A percentile compares a stretch with the other conserved stretches of the same genome.
Evolutionary conservation across 768 basidiomycete genomes (phyloP).

Genomic region (Leccinum sublutescens): DNA sequence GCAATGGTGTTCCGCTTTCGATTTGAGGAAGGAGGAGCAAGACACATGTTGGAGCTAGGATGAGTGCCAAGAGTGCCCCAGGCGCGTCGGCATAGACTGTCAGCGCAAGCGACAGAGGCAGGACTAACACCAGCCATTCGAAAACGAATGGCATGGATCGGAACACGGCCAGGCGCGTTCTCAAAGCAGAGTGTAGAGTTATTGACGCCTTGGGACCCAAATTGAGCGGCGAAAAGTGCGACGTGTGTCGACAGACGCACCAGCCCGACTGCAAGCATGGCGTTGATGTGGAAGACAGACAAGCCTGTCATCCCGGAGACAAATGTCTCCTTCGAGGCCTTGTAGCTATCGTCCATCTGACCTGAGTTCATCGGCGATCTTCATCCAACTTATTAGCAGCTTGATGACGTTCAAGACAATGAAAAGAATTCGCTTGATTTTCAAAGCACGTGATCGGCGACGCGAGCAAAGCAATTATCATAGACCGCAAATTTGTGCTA

Average conservation of each 20-base stretch:
- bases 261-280: conserved; percentile 60
- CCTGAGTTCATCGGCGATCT: not conserved
- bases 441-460: conserved; percentile 7
- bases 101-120: conserved; percentile 81
- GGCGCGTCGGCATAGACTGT: conserved; percentile 70
- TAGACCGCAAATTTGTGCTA: not conserved
- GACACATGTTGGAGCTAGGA: conserved; percentile 46
- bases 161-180: conserved; percentile 45
- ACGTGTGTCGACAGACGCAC: conserved; percentile 40
- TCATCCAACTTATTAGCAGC: not conserved
- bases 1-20: conserved; percentile 49
- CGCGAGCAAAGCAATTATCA: no score
- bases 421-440: not conserved
- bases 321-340: conserved; percentile 77
- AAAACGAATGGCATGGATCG: conserved; percentile 38
- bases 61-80: conserved; percentile 43
- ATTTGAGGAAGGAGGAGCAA: conserved; percentile 44
- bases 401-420: not conserved
- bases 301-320: conserved; percentile 75
- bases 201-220: conserved; percentile 60
- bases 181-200: conserved; percentile 60
- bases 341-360: conserved; percentile 47
- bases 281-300: conserved; percentile 63
- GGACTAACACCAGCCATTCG: conserved; percentile 64
- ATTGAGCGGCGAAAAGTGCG: conserved; percentile 18